A percentile compares a stretch with the other conserved stretches of the same genome.
phyloP scores from a whole-genome alignment of 2,329 filamentous ascomycete genomes.

The Neofusicoccum sp. region DNA sequence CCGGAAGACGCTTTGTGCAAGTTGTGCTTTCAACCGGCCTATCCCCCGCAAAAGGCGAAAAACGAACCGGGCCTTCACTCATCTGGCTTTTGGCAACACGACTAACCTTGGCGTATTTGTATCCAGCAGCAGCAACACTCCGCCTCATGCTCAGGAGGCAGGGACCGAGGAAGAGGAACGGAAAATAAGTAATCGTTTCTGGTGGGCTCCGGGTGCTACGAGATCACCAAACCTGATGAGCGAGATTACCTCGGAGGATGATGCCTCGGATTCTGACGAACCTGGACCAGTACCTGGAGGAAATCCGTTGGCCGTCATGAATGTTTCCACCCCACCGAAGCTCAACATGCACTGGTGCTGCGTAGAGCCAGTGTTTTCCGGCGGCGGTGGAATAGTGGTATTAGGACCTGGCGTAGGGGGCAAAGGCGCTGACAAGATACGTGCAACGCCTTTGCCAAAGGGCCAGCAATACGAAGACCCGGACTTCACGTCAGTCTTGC shows the following conservation, averaged over 20 bases:
- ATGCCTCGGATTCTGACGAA: constrained; percentile 42
- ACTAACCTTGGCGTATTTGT: constrained; percentile 23
- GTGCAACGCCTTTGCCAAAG: constrained; percentile 59
- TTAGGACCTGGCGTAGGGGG: constrained; percentile 50
- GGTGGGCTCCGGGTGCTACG: constrained; percentile 61
- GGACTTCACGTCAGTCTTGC: constrained; percentile 54
- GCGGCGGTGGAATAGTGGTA: constrained; percentile 61
- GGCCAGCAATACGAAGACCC: constrained; percentile 59
- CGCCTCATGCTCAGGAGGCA: background rate
- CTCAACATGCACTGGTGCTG: constrained; percentile 64
- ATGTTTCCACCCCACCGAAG: constrained; percentile 41
- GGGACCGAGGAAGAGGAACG: constrained; percentile 1
- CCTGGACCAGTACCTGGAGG: constrained; percentile 24
- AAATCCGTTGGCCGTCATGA: constrained; percentile 26
- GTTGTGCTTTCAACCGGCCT: constrained; percentile 60
- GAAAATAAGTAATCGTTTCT: constrained; percentile 47
- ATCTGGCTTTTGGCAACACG: constrained; percentile 37
- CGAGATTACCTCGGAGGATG: constrained; percentile 47
- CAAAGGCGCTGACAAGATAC: constrained; percentile 58
- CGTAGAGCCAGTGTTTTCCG: constrained; percentile 61
- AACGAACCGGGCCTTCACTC: constrained; percentile 40
- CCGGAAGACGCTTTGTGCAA: constrained; percentile 61
- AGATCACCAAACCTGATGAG: constrained; percentile 62
- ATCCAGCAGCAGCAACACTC: background rate
- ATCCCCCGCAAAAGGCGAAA: constrained; percentile 47